phyloP scores from a whole-genome alignment of 768 basidiomycete species.

The Amanita inopinata region DNA sequence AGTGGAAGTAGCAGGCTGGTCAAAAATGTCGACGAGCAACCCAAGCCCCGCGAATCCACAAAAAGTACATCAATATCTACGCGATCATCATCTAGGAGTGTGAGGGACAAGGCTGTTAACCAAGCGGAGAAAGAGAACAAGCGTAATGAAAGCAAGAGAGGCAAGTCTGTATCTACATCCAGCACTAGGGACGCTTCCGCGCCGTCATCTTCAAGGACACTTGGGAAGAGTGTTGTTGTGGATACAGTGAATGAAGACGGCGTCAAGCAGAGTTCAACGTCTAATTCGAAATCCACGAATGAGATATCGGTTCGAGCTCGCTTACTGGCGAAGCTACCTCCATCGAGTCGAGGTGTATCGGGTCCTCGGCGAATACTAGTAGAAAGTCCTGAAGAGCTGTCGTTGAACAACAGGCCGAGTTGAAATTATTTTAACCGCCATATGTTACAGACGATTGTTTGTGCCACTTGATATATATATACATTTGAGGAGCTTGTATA shows the following conservation, averaged over 20 bases:
- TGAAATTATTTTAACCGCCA: too few species aligned
- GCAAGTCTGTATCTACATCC: background rate
- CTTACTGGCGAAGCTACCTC: conserved; percentile 23
- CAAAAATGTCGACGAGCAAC: background rate
- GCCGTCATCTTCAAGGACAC: background rate
- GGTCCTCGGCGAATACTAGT: conserved; percentile 60
- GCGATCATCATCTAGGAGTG: conserved; percentile 1
- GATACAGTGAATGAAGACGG: background rate
- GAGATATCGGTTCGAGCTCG: conserved; percentile 14
- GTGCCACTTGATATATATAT: too few species aligned
- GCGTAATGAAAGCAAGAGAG: background rate
- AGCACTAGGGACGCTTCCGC: background rate
- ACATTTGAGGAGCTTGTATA: too few species aligned
- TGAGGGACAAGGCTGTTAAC: background rate
- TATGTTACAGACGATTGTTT: too few species aligned
- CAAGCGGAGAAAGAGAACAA: conserved; percentile 3
- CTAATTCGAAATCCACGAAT: background rate
- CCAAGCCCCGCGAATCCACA: background rate
- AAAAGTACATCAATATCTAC: background rate
- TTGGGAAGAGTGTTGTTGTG: background rate
- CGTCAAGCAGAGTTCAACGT: background rate
- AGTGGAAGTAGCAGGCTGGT: conserved; percentile 18
- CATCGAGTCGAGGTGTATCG: conserved; percentile 18
- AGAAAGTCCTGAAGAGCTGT: conserved; percentile 45
- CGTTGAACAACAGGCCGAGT: background rate